Conservation (phyloP, 345 rosid genomes). For the Eucalyptus guilfoylei region DNA sequence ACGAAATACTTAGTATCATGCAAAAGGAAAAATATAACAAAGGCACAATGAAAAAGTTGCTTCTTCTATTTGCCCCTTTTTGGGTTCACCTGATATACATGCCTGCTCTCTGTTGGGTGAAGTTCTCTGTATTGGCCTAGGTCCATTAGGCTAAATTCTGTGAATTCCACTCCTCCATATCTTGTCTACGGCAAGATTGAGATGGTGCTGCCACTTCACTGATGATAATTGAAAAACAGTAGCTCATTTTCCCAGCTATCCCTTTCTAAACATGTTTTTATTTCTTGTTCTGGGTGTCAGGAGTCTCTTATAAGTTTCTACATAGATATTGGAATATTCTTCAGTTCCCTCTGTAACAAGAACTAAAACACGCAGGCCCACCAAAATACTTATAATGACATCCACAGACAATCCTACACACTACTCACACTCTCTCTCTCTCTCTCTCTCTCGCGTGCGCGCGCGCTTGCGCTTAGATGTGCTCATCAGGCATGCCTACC, state of each 20-base stretch:
- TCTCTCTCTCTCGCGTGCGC: rapidly evolving
- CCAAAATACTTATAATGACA: background rate
- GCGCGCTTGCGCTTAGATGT: background rate
- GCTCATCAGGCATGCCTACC: background rate
- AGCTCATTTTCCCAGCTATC: background rate
- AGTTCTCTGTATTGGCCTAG: background rate
- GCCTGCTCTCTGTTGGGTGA: background rate
- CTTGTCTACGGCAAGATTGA: background rate
- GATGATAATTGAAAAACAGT: background rate
- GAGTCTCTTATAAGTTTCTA: background rate
- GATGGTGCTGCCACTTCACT: background rate
- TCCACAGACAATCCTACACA: background rate
- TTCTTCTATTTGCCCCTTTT: background rate
- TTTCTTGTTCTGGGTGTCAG: background rate
- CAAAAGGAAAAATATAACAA: background rate
- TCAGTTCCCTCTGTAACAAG: background rate
- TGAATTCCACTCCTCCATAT: background rate
- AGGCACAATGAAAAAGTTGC: background rate
- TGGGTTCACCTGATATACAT: background rate
- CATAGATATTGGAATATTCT: background rate
- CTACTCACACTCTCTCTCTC: background rate
- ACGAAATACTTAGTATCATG: background rate
- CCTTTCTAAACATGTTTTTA: background rate
- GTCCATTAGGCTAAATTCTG: background rate
- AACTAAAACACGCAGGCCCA: background rate